phyloP scores from a whole-genome alignment of 139 green algal species.

The Chlorella sp. region DNA sequence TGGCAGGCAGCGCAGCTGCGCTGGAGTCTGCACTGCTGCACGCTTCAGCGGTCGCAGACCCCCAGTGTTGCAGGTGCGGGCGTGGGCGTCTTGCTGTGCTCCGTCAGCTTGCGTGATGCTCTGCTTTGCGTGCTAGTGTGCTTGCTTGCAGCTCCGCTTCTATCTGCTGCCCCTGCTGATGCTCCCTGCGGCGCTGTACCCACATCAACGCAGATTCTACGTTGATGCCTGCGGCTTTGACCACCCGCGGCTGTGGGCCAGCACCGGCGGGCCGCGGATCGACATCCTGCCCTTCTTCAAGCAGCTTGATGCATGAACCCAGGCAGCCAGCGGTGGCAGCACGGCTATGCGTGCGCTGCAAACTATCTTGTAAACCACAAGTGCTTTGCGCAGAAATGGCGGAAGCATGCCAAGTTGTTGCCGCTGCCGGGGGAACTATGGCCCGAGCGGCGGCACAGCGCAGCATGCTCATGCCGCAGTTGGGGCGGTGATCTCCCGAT shows the following conservation, averaged over 20 bases:
- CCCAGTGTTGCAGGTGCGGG: slow-evolving; percentile 4
- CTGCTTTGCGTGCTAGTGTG: background rate
- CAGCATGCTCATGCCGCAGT: too few species aligned
- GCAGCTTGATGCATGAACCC: too few species aligned
- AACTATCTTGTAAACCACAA: too few species aligned
- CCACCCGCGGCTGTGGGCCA: slow-evolving; percentile 10
- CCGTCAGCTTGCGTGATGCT: background rate
- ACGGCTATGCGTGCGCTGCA: too few species aligned
- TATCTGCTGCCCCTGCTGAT: background rate
- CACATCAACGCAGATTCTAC: slow-evolving; percentile 9
- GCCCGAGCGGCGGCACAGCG: too few species aligned
- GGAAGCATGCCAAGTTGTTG: too few species aligned
- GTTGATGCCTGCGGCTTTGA: slow-evolving; percentile 26
- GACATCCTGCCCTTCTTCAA: slow-evolving; percentile 8
- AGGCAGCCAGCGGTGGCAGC: too few species aligned
- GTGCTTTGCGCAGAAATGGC: too few species aligned
- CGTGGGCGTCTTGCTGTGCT: background rate
- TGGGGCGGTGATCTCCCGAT: too few species aligned
- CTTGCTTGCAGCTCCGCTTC: background rate
- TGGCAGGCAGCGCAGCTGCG: slow-evolving; percentile 12
- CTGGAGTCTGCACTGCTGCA: slow-evolving; percentile 15
- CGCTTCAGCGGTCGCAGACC: background rate
- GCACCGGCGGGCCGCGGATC: background rate
- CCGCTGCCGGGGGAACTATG: too few species aligned
- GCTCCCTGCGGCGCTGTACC: background rate